Evolutionary conservation across 169 alveolate species (phyloP).

Genomic region (Plasmodium gonderi): DNA sequence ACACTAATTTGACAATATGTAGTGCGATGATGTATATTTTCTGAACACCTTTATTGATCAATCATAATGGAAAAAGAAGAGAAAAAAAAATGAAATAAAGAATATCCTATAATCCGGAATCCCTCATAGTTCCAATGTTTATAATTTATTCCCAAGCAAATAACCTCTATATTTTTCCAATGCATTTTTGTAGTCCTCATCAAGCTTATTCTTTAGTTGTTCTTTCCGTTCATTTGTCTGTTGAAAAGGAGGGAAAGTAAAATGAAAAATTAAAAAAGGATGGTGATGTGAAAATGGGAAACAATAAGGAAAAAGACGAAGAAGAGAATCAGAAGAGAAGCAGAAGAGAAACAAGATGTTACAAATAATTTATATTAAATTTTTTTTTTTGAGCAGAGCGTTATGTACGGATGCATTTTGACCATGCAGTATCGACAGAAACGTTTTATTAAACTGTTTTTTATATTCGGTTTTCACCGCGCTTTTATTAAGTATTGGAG

Average conservation of each 20-base stretch:
- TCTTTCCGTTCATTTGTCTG: slow-evolving; percentile 73
- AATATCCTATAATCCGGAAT: neutral
- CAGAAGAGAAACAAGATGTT: neutral
- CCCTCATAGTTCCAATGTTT: neutral
- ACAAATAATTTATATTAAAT: neutral
- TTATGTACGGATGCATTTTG: neutral
- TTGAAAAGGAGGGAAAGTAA: slow-evolving; percentile 14
- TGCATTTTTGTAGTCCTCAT: slow-evolving; percentile 64
- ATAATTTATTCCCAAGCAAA: slow-evolving; percentile 63
- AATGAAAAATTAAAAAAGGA: neutral
- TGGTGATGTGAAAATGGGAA: neutral
- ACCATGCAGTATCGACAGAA: neutral
- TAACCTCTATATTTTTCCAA: slow-evolving; percentile 60
- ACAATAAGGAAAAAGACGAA: neutral
- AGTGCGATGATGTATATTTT: neutral
- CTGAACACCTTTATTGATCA: neutral
- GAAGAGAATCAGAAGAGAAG: neutral
- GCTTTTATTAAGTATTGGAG: neutral
- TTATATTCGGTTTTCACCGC: neutral
- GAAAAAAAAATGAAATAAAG: neutral
- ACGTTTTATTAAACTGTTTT: neutral
- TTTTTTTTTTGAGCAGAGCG: neutral
- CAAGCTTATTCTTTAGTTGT: slow-evolving; percentile 55
- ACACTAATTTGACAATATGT: neutral
- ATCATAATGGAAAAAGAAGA: neutral